phyloP scores from a whole-genome alignment of 768 basidiomycete species.

The Leccinum subtestaceum region DNA sequence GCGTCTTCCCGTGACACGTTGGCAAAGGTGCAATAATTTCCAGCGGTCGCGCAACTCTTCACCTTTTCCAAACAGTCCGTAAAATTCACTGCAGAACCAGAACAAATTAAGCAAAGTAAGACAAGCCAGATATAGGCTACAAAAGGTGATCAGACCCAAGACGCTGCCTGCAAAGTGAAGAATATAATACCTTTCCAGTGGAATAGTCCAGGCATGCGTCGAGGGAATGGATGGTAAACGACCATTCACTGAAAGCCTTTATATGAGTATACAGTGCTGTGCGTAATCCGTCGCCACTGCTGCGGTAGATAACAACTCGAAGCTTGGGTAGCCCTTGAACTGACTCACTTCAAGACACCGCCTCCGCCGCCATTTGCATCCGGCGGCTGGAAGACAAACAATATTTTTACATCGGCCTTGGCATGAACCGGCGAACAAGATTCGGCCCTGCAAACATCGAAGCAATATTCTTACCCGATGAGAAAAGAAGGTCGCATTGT shows the following conservation, averaged over 20 bases:
- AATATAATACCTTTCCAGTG: not conserved
- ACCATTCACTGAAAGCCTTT: not conserved
- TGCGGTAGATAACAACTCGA: not conserved
- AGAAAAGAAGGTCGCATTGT: not conserved
- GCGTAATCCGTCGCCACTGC: not conserved
- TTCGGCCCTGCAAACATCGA: not conserved
- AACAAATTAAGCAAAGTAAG: not conserved
- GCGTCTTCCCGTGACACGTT: not conserved
- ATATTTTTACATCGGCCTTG: too few species aligned
- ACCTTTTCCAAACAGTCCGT: not conserved
- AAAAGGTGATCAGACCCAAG: not conserved
- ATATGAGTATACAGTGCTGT: not conserved
- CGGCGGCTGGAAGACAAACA: not conserved
- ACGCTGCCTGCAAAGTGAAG: not conserved
- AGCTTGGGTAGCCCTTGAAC: not conserved
- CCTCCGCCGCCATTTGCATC: not conserved
- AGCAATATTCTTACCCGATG: not conserved
- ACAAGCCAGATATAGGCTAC: not conserved
- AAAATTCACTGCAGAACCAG: not conserved
- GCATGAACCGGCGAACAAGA: not conserved
- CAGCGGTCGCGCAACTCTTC: not conserved
- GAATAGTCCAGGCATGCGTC: not conserved
- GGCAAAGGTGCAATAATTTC: not conserved
- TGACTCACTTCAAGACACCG: not conserved
- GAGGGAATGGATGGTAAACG: not conserved